phyloP scores from a whole-genome alignment of 2,329 filamentous ascomycete species.

The Chaetomium sp. region DNA sequence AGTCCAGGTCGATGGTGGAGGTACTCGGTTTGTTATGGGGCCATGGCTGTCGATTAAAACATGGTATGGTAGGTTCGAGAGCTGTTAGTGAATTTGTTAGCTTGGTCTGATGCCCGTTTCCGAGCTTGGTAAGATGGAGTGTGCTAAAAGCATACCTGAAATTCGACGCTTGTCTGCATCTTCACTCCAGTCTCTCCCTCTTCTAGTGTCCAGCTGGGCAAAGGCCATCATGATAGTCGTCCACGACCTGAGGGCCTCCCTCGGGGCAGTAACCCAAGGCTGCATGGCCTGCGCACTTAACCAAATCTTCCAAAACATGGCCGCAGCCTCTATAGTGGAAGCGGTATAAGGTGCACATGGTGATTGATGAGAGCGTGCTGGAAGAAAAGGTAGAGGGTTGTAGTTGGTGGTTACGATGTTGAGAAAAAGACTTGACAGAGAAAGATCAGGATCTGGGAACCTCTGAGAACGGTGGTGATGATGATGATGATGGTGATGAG shows the following conservation, averaged over 20 bases:
- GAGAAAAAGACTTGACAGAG: background rate
- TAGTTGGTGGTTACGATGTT: background rate
- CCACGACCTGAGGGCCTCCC: background rate
- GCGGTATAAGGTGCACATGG: constrained; percentile 7
- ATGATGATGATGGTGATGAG: background rate
- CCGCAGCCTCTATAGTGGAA: constrained; percentile 3
- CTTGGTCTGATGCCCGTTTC: too few relatives aligned
- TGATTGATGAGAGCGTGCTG: background rate
- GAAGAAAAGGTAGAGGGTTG: background rate
- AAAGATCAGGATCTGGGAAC: background rate
- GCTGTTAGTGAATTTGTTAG: too few relatives aligned
- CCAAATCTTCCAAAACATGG: background rate
- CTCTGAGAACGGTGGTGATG: background rate
- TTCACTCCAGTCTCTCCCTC: background rate
- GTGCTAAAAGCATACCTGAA: background rate
- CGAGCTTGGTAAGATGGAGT: too few relatives aligned
- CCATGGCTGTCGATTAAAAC: too few relatives aligned
- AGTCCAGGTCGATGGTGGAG: too few relatives aligned
- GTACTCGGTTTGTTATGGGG: too few relatives aligned
- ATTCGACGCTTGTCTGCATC: background rate
- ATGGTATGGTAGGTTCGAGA: too few relatives aligned
- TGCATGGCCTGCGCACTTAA: background rate
- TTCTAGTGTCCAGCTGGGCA: background rate
- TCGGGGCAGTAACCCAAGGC: background rate
- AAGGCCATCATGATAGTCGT: constrained; percentile 1